phyloP scores from a whole-genome alignment of 139 green algal species.

The Yamagishiella unicocca region DNA sequence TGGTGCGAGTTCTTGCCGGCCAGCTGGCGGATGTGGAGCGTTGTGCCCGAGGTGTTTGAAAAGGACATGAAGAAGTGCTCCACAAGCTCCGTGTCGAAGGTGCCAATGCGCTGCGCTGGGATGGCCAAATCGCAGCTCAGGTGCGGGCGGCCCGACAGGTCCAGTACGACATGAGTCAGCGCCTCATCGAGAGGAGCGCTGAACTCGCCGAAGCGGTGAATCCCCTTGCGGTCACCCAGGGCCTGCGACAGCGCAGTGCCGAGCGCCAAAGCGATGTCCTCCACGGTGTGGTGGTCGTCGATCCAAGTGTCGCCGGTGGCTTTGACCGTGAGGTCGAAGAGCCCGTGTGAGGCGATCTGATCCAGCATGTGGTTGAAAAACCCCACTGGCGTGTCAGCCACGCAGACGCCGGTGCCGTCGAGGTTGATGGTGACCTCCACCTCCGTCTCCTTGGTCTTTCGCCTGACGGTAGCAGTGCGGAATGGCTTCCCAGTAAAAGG shows the following conservation, averaged over 20 bases:
- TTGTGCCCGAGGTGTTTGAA: slow-evolving; percentile 93
- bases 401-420: slow-evolving; percentile 92
- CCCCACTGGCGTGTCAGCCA: slow-evolving; percentile 80
- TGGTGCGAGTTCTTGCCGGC: slow-evolving; percentile 97
- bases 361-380: slow-evolving; percentile 99
- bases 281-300: slow-evolving; percentile 99
- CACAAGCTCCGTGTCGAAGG: slow-evolving; percentile 95
- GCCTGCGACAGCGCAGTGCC: slow-evolving; percentile 77
- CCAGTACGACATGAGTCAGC: slow-evolving; percentile 91
- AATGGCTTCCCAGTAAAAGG: background rate
- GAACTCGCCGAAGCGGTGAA: slow-evolving; percentile 97
- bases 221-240: slow-evolving; percentile 95
- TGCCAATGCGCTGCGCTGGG: slow-evolving; percentile 92
- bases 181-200: slow-evolving; percentile 95
- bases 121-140: slow-evolving; percentile 87
- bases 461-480: slow-evolving; percentile 45
- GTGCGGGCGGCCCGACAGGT: slow-evolving; percentile 95
- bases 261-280: slow-evolving; percentile 94
- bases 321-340: slow-evolving; percentile 88
- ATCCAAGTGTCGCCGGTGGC: slow-evolving; percentile 96
- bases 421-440: slow-evolving; percentile 93
- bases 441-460: slow-evolving; percentile 94
- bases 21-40: slow-evolving; percentile 92
- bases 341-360: slow-evolving; percentile 91
- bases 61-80: slow-evolving; percentile 99